Percentiles rank a stretch among this genome's conserved stretches.
Evolutionary conservation across 208 protist species (phyloP).

Genomic region (Leishmania turanica): DNA sequence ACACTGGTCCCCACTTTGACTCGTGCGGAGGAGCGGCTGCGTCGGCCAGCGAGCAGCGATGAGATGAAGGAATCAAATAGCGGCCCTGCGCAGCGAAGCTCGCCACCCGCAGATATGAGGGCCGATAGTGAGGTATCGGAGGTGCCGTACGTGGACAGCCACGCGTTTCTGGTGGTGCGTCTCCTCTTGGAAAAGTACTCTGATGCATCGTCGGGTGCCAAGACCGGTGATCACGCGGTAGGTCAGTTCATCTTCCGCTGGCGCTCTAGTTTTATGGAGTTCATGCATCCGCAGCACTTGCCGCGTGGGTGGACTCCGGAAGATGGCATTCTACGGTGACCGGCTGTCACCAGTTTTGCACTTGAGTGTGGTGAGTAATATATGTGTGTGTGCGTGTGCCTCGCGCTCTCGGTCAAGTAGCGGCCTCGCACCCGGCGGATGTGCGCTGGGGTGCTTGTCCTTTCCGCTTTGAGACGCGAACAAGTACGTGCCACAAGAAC

Average conservation of each 20-base stretch:
- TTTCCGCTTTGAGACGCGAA: background rate
- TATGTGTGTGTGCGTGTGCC: background rate
- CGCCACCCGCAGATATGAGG: background rate
- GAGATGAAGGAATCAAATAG: slow-evolving; percentile 12
- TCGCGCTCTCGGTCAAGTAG: background rate
- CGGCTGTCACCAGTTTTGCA: background rate
- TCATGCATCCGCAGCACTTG: slow-evolving; percentile 46
- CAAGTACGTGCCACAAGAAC: background rate
- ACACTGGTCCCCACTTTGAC: slow-evolving; percentile 33
- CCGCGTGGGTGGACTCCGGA: slow-evolving; percentile 54
- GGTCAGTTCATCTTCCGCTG: slow-evolving; percentile 74
- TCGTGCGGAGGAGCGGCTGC: slow-evolving; percentile 34
- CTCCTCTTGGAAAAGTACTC: slow-evolving; percentile 55
- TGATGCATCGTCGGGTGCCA: background rate
- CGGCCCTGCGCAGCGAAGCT: slow-evolving; percentile 3
- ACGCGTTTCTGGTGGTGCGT: slow-evolving; percentile 55
- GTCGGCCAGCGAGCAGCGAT: background rate
- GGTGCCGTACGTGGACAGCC: slow-evolving; percentile 45
- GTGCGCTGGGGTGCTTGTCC: background rate
- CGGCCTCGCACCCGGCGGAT: background rate
- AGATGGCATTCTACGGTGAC: slow-evolving; percentile 50
- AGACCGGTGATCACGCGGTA: slow-evolving; percentile 45
- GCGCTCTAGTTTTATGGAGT: slow-evolving; percentile 43
- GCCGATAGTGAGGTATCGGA: slow-evolving; percentile 1
- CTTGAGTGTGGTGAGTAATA: background rate